Evolutionary conservation across 2,329 filamentous ascomycete species (phyloP), one percentile per base, ranked within the genome.

Genomic region (Emmonsia crescens): DNA sequence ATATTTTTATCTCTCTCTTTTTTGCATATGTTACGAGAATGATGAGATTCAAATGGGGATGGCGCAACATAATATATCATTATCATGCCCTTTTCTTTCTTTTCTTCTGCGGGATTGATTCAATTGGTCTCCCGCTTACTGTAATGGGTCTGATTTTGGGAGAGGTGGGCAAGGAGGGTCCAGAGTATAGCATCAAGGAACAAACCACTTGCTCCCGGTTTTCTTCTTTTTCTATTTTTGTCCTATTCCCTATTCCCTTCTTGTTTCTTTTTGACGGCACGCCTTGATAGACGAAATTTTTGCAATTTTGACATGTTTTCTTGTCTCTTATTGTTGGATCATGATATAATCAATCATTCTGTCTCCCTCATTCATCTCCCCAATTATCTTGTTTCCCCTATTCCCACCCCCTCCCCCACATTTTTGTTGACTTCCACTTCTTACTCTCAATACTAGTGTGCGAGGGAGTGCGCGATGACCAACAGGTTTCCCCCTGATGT

Each of bases 261-360:
- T 27, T 38, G 19, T 55, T 24, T 38, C 8, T 16, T 6, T 38
- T 55, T 38, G 6, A 12, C 5, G 31, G 12, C 19, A 56, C n/a
- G n/a, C 33, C n/a, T 40, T 27, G 12, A 56, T 56, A 56, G 52
- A 56, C 33, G 21, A 27, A 24, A 14, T 49, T 49, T 55, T 40
- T 40, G 52, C 29, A 40, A 56, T 56, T 40, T 56, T 56, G 29
- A 54, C 12, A 29, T 6, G 29, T 27, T 40, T 36, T 56, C 51
- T 54, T 54, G 31, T 54, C 51, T 40, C 21, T 56, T 56, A 40
- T 40, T 56, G 12, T 56, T 56, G 52, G 52, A 56, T 56, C 33
- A 40, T 56, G 52, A 40, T 56, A 56, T 24, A 21, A 56, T 16
- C 42, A 46, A 46, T 27, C 5, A 16, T 56, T 56, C 31, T 24